These are phyloP conservation scores for Fusarium equiseti DNA, from an alignment of 2,329 filamentous ascomycete genomes.

Conservation along the genomic window DNA sequence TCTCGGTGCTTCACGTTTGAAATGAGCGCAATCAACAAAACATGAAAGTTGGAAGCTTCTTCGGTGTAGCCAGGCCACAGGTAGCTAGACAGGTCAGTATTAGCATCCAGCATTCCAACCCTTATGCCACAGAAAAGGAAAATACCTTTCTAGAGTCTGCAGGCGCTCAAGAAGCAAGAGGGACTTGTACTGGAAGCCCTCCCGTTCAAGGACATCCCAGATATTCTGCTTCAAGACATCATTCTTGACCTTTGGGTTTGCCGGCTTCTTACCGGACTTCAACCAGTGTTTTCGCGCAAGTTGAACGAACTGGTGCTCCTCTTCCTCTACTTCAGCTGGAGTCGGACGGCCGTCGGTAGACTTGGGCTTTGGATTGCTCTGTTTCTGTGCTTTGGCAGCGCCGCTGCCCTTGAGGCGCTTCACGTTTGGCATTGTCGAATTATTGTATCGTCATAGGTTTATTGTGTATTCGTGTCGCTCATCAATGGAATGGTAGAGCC, in stretches of 20 bases:
- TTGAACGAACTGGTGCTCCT: constrained; percentile 78
- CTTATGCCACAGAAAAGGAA: not conserved
- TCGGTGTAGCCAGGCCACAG: constrained; percentile 95
- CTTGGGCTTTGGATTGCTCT: constrained; percentile 55
- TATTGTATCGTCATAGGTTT: constrained; percentile 43
- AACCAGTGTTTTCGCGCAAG: constrained; percentile 90
- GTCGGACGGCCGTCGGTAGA: constrained; percentile 59
- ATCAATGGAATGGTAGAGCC: constrained; percentile 21
- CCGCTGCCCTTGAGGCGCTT: constrained; percentile 69
- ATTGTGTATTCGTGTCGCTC: constrained; percentile 9
- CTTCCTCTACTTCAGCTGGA: constrained; percentile 76
- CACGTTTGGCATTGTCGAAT: constrained; percentile 65
- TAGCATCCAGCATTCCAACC: constrained; percentile 41
- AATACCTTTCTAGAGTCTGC: constrained; percentile 85
- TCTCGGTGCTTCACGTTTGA: constrained; percentile 90
- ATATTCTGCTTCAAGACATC: constrained; percentile 88
- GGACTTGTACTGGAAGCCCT: constrained; percentile 80
- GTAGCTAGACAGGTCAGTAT: constrained; percentile 67
- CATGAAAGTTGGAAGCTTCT: constrained; percentile 90
- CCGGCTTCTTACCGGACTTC: constrained; percentile 68
- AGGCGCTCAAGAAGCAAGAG: constrained; percentile 88
- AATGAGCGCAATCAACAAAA: constrained; percentile 86
- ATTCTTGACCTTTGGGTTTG: constrained; percentile 81
- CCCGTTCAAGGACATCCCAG: constrained; percentile 88
- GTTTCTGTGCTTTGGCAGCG: constrained; percentile 54